Base-by-base conservation (phyloP, 2,329 filamentous ascomycete species). In the Bipolaris oryzae region DNA sequence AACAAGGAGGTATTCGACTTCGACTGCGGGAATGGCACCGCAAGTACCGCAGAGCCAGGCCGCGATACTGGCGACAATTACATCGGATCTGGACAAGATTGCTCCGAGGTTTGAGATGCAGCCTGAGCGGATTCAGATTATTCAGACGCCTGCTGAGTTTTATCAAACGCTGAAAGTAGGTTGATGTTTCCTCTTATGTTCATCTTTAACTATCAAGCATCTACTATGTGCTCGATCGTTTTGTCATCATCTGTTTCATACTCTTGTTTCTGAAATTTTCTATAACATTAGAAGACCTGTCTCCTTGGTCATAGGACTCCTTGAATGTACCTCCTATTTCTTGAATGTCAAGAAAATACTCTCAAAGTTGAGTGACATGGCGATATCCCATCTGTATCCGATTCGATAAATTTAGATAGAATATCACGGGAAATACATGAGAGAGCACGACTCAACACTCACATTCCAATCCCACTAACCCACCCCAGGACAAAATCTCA, bases 91-190 rank as follows among this genome's bases (percentile, higher is more conserved):
- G 58, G 95, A 99, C 75, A 89, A 85, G 67, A 86, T 98, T 62
- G 90, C 93, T 3, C 95, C 95, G n/a, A 89, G 90, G 42, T 96
- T 99, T 67, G 90, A 93, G 72, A 82, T 99, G 23, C 81, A 87
- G 23, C 91, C 92, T 1, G 90, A 91, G 5, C 87, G 94, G 56
- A 89, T 99, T 47, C 82, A 84, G 10, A 89, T 99, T 18, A 77
- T 99, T 11, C 84, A 87, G 66, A 89, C 89, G 2, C 95, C 95
- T 0, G 78, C 85, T n/a, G 90, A 94, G 50, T 99, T 99, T 74
- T 99, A 97, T 77, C 87, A 90, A 66, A 91, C 89, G 7, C 80
- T 99, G 57, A 97, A 97, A 87, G 91, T 92, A 73, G 64, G 77
- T 69, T 47, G 13, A 7, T 34, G 5, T 49, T 18, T 33, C 16